Conservation (phyloP, 2,329 filamentous ascomycete species). For the Pseudofabraea citricarpa region DNA sequence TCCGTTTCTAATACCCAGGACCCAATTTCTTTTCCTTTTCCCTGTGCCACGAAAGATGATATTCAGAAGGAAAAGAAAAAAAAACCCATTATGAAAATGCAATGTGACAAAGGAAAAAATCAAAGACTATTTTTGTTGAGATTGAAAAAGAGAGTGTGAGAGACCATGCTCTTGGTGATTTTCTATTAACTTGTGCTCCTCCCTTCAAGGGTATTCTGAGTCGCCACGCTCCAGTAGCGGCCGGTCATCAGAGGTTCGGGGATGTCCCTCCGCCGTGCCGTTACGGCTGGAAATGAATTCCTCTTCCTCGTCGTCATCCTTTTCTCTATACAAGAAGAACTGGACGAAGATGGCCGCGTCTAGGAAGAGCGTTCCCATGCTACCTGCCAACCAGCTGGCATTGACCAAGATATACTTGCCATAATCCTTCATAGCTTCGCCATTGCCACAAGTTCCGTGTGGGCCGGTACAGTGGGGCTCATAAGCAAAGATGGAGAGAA, state of each 20-base stretch:
- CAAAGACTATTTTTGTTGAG: too few species aligned
- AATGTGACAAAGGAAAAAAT: too few species aligned
- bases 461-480: constrained; percentile 60
- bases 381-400: constrained; percentile 84
- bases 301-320: constrained; percentile 6
- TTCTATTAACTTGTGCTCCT: too few species aligned
- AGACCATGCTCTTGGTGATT: too few species aligned
- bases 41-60: too few species aligned
- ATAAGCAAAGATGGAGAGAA: constrained; percentile 86
- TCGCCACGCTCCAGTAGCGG: constrained; percentile 4
- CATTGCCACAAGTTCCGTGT: constrained; percentile 48
- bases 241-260: not conserved
- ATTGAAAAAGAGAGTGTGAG: too few species aligned
- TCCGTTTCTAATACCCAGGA: too few species aligned
- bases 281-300: constrained; percentile 6
- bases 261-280: not conserved
- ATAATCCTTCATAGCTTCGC: constrained; percentile 66
- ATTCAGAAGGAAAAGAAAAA: too few species aligned
- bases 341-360: constrained; percentile 86
- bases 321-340: constrained; percentile 75
- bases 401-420: constrained; percentile 83
- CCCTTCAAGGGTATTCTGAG: too few species aligned
- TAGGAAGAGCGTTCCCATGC: constrained; percentile 78
- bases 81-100: too few species aligned
- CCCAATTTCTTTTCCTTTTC: too few species aligned